Conservation (phyloP, 2,329 filamentous ascomycete species). For the Claviceps sorghi region DNA sequence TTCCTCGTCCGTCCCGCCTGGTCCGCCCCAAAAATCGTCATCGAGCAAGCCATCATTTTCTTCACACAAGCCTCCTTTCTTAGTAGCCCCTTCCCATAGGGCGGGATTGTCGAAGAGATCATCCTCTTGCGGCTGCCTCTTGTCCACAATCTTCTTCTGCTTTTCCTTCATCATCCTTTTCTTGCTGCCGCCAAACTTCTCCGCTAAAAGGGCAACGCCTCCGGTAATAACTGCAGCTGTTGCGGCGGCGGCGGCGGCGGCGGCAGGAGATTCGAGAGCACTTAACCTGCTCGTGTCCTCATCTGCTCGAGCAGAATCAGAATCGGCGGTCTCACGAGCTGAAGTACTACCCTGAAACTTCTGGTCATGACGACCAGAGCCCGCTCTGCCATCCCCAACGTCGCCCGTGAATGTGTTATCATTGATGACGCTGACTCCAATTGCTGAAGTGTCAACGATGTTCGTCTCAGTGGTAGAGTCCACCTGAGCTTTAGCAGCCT, state of each 20-base stretch:
- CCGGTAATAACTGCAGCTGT: conserved; percentile 9
- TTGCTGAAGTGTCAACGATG: not conserved
- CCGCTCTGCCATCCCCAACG: not conserved
- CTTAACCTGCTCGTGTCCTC: not conserved
- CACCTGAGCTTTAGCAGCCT: not conserved
- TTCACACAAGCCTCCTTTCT: conserved; percentile 17
- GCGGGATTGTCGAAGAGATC: conserved; percentile 30
- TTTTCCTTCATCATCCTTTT: conserved; percentile 10
- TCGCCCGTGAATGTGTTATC: not conserved
- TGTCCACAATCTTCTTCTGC: conserved; percentile 25
- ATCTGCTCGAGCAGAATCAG: not conserved
- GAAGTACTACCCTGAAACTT: not conserved
- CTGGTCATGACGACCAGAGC: not conserved
- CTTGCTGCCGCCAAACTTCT: conserved; percentile 19
- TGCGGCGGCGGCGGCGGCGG: conserved; percentile 11
- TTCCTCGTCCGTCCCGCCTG: conserved; percentile 5
- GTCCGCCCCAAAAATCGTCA: conserved; percentile 17
- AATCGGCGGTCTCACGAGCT: not conserved
- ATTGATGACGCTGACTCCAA: not conserved
- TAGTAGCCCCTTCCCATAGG: conserved; percentile 29
- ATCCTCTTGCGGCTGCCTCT: conserved; percentile 23
- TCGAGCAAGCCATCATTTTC: conserved; percentile 8
- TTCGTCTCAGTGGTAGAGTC: conserved; percentile 1
- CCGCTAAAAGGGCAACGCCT: conserved; percentile 20
- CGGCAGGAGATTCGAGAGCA: conserved; percentile 14